These are phyloP conservation scores for Persicaria maculosa DNA, from an alignment of 148 eudicot genomes.

Conservation along the genomic window DNA sequence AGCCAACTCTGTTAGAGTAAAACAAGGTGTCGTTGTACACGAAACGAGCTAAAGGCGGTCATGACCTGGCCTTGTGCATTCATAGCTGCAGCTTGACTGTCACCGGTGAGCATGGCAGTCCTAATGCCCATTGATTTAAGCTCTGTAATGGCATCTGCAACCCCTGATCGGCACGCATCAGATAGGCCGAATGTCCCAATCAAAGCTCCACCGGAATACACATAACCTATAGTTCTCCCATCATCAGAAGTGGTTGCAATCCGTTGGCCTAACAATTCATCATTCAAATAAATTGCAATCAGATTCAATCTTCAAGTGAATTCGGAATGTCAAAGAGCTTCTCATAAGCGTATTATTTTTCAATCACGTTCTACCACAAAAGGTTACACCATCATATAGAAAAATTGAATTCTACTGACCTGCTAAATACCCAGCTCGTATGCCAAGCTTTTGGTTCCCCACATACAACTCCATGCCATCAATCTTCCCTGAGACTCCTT, in stretches of 20 bases:
- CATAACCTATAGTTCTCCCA: constrained; percentile 59
- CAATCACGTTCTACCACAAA: not conserved
- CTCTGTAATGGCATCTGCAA: constrained; percentile 53
- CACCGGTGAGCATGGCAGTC: constrained; percentile 84
- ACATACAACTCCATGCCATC: constrained; percentile 32
- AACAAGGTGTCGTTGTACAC: not conserved
- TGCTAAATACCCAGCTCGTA: constrained; percentile 30
- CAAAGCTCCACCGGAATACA: constrained; percentile 39
- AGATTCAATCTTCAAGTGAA: not conserved
- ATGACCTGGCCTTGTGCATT: constrained; percentile 68
- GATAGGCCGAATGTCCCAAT: constrained; percentile 66
- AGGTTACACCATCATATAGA: not conserved
- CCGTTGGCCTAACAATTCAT: constrained; percentile 17
- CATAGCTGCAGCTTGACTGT: constrained; percentile 58
- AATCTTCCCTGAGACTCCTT: constrained; percentile 38
- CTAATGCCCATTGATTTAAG: constrained; percentile 68
- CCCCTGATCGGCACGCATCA: constrained; percentile 75
- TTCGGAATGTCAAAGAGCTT: no score
- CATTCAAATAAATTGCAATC: not conserved
- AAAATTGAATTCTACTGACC: constrained; percentile 14
- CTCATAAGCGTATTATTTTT: no score
- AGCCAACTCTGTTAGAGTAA: not conserved
- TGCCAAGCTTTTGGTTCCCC: constrained; percentile 30
- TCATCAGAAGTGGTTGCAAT: constrained; percentile 26
- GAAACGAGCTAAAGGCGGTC: no score